phyloP scores from a whole-genome alignment of 1,284 basidiomycete species.

The Stereum hirsutum region DNA sequence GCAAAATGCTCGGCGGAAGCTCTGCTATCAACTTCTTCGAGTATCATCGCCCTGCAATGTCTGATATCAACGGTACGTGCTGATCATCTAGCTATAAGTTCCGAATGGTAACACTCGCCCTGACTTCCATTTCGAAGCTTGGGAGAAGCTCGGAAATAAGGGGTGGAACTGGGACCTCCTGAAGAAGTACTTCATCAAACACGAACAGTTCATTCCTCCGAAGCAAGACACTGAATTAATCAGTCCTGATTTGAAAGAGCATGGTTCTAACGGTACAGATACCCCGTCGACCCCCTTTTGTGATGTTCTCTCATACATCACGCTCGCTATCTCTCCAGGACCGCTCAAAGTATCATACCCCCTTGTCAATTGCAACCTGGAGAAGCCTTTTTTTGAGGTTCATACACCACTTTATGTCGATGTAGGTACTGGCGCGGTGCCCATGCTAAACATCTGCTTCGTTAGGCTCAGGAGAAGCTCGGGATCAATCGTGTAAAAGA shows the following conservation, averaged over 20 bases:
- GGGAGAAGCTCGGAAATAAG: too few relatives aligned
- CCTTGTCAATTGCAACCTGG: background rate
- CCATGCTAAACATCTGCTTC: background rate
- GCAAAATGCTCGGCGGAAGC: conserved; percentile 22
- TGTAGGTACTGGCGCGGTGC: background rate
- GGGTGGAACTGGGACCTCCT: too few relatives aligned
- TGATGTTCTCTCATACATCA: background rate
- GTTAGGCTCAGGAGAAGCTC: background rate
- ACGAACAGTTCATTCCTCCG: conserved; percentile 3
- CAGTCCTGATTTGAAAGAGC: background rate
- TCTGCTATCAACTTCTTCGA: too few relatives aligned
- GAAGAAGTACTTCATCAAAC: too few relatives aligned
- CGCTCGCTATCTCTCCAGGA: background rate
- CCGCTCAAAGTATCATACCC: conserved; percentile 2
- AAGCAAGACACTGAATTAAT: background rate
- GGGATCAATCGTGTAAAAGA: conserved; percentile 1
- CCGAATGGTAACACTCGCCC: too few relatives aligned
- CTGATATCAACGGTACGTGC: too few relatives aligned
- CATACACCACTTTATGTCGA: background rate
- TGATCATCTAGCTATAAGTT: too few relatives aligned
- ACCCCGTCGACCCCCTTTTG: background rate
- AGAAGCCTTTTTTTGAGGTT: conserved; percentile 3
- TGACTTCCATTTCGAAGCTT: too few relatives aligned
- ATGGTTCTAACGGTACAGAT: conserved; percentile 2
- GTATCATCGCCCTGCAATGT: conserved; percentile 16